Evolutionary conservation across 768 basidiomycete species (phyloP), one percentile per base, ranked within the genome.

Genomic region (Pluteus cervinus): DNA sequence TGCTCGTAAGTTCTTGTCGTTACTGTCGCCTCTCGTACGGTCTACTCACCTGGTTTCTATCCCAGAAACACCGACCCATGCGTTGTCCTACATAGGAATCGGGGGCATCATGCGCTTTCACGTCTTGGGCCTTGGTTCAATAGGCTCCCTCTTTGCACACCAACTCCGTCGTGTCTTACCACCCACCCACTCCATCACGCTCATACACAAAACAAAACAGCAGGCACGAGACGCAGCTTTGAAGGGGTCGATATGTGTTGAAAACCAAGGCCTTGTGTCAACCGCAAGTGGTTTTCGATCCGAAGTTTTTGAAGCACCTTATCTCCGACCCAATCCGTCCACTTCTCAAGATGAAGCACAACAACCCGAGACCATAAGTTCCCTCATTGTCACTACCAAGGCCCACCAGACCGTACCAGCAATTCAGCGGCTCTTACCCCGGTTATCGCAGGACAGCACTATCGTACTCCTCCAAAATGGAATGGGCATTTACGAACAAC

Each of bases 381-480:
- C 86, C 1, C 74, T 99, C 38, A 67, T 97, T 56, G 72, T 97
- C 43, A 76, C 87, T 28, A 76, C 86, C 37, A 94, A 93, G 56
- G 83, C 88, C 1, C 69, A 79, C 11, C 65, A 71, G 7, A 85
- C 84, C 4, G 35, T 81, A 3, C 51, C 56, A 3, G 77, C 83
- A 4, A 47, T 99, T 24, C 56, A 59, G 12, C 52, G 57, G 1
- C 72, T 97, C 39, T 59, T 72, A 12, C 76, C 75, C 9, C 75
- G 90, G 12, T 60, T 97, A 14, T 66, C 71, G 4, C 54, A 70
- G 0, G 57, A 72, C 34, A 85, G 82, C 29, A 94, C 92, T 24
- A 79, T 98, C 46, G 86, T 94, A 2, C 73, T 99, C n/a, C 60
- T 97, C 37, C 88, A 94, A 52, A 94, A 94, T 54, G 94, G 94